Evolutionary conservation across 768 basidiomycete species (phyloP), one percentile per base, ranked within the genome.

Genomic region (Melanogaster broomeanus): DNA sequence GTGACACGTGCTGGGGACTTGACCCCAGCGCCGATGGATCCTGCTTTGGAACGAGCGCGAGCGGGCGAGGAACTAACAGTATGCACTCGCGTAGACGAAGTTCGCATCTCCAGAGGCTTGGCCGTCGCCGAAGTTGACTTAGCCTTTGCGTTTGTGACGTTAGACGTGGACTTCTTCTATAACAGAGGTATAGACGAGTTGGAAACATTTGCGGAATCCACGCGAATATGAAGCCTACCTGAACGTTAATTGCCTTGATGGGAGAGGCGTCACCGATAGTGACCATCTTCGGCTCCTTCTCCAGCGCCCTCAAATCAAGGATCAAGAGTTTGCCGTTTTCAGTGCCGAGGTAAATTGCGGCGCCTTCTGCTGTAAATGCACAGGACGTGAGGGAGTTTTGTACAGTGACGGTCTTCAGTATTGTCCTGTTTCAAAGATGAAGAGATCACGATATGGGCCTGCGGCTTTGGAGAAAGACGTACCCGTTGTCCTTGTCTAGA

Each of bases 401-500:
- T 47, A 86, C 61, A 43, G 75, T 72, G 37, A 90, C 61, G 2
- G 77, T 79, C 24, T 84, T 81, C 56, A 87, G 77, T 40, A 87
- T n/a, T n/a, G n/a, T 70, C 18, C 87, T 90, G 49, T 6, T 12
- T 15, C 19, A 22, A 11, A 40, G 35, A 1, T 24, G 31, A 42
- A 39, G 16, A 10, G 38, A 30, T 60, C 10, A 51, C 42, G 34
- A 58, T 33, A 8, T 10, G 18, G 39, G 2, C 19, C 15, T 11
- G 19, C 9, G 21, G 39, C 27, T 24, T 19, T 13, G 5, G 48
- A 18, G 33, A 51, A 37, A 13, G 6, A 65, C 78, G 40, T 59
- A 88, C 88, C 80, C 78, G 58, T 83, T 83, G 51, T 89, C 87
- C 64, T 88, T 90, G 43, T 90, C 87, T 21, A 91, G 62, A 61